Evolutionary conservation across 768 basidiomycete species (phyloP).

Genomic region (Hemileccinum impolitum): DNA sequence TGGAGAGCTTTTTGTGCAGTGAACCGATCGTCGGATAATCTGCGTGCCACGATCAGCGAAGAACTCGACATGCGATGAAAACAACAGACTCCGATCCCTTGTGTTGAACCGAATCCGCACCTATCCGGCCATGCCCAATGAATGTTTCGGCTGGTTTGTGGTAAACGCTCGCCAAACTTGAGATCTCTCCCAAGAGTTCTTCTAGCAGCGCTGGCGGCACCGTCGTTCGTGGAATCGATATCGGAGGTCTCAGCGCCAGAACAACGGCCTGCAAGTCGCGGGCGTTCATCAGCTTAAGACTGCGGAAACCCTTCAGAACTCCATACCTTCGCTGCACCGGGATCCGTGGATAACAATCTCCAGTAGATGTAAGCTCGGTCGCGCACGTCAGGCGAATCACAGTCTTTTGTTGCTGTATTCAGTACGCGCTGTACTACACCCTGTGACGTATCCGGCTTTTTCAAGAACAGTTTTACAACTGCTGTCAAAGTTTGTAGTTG

Average conservation of each 20-base stretch:
- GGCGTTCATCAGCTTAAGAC: neutral
- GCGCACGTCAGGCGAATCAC: slow-evolving; percentile 94
- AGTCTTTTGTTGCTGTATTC: slow-evolving; percentile 93
- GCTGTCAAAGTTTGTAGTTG: slow-evolving; percentile 87
- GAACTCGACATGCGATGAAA: neutral
- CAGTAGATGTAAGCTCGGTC: slow-evolving; percentile 99
- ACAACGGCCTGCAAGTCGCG: slow-evolving; percentile 65
- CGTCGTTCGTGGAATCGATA: slow-evolving; percentile 87
- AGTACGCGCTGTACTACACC: slow-evolving; percentile 89
- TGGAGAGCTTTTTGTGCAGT: slow-evolving; percentile 83
- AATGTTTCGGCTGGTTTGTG: slow-evolving; percentile 98
- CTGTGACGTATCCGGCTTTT: slow-evolving; percentile 91
- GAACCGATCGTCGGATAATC: slow-evolving; percentile 65
- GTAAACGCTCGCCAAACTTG: slow-evolving; percentile 89
- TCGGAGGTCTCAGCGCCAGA: slow-evolving; percentile 87
- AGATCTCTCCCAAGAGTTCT: slow-evolving; percentile 88
- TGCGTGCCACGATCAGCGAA: slow-evolving; percentile 21
- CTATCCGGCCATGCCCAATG: slow-evolving; percentile 85
- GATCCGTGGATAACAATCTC: slow-evolving; percentile 92
- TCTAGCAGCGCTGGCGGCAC: slow-evolving; percentile 85
- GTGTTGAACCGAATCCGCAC: slow-evolving; percentile 72
- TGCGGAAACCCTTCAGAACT: neutral
- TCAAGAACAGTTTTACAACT: slow-evolving; percentile 94
- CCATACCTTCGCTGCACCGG: slow-evolving; percentile 86
- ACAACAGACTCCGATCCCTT: slow-evolving; percentile 58